A percentile compares a stretch with the other conserved stretches of the same genome.
Evolutionary conservation across 331 rosid species (phyloP).

Genomic region (Quercus lobata): DNA sequence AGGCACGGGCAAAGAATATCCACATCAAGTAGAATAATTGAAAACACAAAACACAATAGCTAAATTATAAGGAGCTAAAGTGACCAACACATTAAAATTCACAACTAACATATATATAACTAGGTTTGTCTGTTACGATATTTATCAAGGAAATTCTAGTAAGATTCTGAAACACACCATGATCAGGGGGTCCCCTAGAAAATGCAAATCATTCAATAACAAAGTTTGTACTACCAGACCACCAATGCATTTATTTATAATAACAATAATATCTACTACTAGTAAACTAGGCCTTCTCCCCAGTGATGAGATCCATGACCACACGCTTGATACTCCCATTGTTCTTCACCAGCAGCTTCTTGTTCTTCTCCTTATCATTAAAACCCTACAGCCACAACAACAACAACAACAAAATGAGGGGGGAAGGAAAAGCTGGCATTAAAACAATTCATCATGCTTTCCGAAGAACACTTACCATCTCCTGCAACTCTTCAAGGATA

Average conservation of each 20-base stretch:
- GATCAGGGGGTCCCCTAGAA: background rate
- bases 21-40: background rate
- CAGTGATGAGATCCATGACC: constrained; percentile 82
- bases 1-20: too few species aligned
- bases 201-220: background rate
- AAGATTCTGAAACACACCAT: background rate
- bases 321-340: constrained; percentile 88
- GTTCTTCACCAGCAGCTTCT: constrained; percentile 74
- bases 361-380: constrained; percentile 55
- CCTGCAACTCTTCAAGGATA: constrained; percentile 69
- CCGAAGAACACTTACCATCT: constrained; percentile 56
- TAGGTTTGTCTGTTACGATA: background rate
- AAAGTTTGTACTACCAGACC: background rate
- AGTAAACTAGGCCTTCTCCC: constrained; percentile 36
- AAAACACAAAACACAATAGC: background rate
- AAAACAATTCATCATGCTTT: background rate
- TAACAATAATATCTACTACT: background rate
- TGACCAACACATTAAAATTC: background rate
- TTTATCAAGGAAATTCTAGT: background rate
- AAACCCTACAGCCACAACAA: constrained; percentile 64
- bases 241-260: constrained; percentile 16
- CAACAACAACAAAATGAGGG: background rate
- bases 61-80: background rate
- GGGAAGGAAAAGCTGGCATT: background rate
- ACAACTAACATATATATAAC: background rate